These are phyloP conservation scores for Alternaria brassicicola DNA, from an alignment of 2,329 filamentous ascomycete genomes.

Conservation along the genomic window DNA sequence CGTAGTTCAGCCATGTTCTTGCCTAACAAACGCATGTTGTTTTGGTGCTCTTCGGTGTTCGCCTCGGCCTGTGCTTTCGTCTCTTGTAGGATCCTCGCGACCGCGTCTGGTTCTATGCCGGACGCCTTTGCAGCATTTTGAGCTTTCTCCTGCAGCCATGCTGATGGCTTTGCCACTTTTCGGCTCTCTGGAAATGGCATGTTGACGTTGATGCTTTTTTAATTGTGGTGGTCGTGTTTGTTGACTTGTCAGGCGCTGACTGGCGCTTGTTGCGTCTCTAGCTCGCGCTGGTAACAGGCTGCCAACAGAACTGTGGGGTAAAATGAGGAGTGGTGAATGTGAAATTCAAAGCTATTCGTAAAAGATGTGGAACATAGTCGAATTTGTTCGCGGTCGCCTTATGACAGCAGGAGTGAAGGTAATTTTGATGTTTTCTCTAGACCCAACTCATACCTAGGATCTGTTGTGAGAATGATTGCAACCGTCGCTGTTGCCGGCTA, in stretches of 20 bases:
- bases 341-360: not conserved
- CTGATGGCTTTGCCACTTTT: not conserved
- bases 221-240: not conserved
- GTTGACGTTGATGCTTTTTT: not conserved
- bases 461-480: not conserved
- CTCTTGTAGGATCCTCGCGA: slow-evolving; percentile 2
- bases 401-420: not conserved
- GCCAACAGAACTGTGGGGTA: not conserved
- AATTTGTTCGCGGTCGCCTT: not conserved
- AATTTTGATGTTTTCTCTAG: not conserved
- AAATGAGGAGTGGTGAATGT: not conserved
- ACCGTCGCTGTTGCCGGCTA: not conserved
- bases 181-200: not conserved
- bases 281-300: not conserved
- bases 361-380: not conserved
- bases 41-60: not conserved
- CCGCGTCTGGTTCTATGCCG: not conserved
- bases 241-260: not conserved
- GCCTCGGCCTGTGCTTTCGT: not conserved
- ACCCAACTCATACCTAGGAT: not conserved
- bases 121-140: not conserved
- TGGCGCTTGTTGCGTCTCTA: not conserved
- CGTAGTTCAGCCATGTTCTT: not conserved
- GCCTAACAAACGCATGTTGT: not conserved
- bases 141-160: slow-evolving; percentile 9